These are phyloP conservation scores for Aspergillus tamarii DNA, from an alignment of 2,329 filamentous ascomycete species.

Conservation along the genomic window DNA sequence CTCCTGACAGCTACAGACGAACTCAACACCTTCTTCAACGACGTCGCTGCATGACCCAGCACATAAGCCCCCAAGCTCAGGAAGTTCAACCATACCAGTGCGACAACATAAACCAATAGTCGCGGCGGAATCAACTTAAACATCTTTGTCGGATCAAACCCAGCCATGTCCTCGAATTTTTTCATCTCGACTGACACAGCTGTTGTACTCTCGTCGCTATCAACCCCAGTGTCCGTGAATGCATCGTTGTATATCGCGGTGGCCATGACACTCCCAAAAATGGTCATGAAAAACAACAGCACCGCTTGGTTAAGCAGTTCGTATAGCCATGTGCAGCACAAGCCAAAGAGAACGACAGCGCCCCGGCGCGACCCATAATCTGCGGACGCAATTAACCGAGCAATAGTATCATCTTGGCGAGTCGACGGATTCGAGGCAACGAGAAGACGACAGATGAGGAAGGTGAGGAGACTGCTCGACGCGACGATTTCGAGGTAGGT, in stretches of 20 bases:
- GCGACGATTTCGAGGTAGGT: neutral
- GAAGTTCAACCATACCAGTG: neutral
- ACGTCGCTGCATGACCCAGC: neutral
- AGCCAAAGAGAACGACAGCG: neutral
- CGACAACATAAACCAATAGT: neutral
- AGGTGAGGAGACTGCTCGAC: neutral
- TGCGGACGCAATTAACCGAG: neutral
- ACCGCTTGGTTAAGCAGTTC: neutral
- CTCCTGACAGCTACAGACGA: neutral
- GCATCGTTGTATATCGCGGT: neutral
- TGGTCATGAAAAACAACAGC: neutral
- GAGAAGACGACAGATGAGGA: neutral
- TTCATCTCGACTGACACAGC: neutral
- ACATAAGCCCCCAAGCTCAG: neutral
- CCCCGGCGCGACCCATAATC: neutral
- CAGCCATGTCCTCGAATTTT: neutral
- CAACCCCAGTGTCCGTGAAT: neutral
- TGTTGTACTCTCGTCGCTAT: neutral
- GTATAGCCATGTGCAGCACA: neutral
- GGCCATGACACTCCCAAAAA: neutral
- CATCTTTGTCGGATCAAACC: neutral
- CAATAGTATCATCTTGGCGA: neutral
- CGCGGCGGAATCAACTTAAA: neutral
- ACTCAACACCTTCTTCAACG: neutral
- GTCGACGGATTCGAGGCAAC: neutral